These are phyloP conservation scores for Lunasporangiospora selenospora DNA, from an alignment of 192 early-diverging fungal species.

Conservation along the genomic window DNA sequence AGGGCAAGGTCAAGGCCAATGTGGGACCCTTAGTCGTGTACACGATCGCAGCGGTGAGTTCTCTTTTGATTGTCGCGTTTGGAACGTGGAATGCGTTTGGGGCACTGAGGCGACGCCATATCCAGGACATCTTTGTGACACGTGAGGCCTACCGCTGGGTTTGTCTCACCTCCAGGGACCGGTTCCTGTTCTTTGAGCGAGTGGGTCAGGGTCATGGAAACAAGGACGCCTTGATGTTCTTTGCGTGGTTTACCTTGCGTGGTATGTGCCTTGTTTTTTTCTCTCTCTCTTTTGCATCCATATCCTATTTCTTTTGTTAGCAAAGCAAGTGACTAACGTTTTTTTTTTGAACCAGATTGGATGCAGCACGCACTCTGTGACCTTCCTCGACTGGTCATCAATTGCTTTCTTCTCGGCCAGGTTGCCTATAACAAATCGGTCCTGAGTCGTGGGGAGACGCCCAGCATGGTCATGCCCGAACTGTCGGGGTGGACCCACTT, in stretches of 20 bases:
- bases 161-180: constrained; percentile 21
- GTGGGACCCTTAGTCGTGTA: constrained; percentile 19
- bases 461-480: constrained; percentile 25
- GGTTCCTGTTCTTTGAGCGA: constrained; percentile 45
- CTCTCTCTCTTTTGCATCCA: background rate
- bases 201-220: constrained; percentile 39
- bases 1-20: too few relatives aligned
- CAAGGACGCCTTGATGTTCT: constrained; percentile 27
- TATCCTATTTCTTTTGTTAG: background rate
- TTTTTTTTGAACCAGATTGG: constrained; percentile 17
- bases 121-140: constrained; percentile 40
- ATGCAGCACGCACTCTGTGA: constrained; percentile 45
- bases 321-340: too few relatives aligned
- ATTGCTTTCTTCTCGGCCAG: constrained; percentile 26
- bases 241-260: constrained; percentile 40
- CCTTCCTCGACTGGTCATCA: constrained; percentile 36
- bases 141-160: constrained; percentile 41
- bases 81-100: constrained; percentile 29
- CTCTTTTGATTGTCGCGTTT: constrained; percentile 15
- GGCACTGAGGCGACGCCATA: constrained; percentile 18
- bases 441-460: constrained; percentile 9
- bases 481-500: constrained; percentile 22
- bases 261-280: constrained; percentile 5
- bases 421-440: constrained; percentile 33
- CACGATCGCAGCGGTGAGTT: constrained; percentile 17